Base-by-base conservation (phyloP, 306 rosid species). In the Rosa rugosa region DNA sequence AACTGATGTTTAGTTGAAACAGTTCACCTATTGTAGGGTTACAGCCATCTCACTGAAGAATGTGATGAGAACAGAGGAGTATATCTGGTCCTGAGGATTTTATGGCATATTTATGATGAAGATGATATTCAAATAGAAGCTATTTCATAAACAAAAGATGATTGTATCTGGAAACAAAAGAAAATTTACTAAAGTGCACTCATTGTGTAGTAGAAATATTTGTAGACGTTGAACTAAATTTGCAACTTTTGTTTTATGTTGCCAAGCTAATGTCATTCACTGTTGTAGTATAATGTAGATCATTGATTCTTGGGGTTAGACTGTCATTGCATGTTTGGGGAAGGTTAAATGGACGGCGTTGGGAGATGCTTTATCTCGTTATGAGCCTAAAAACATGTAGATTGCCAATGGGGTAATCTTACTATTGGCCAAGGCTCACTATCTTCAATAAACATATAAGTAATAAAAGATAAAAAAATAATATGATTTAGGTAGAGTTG, bases 401-500 rank as follows among this genome's bases (percentile, higher is more conserved):
- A 18, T 44, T 4, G 5, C 36, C 17, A 69, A 16, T 44, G 17
- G 11, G 10, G 34, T 44, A 42, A 44, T 27, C 51, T 42, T 44
- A 69, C 36, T 9, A 69, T 42, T 11, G 54, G 20, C 53, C 53
- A 41, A 44, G 34, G 53, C 38, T 69, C 73, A 69, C 73, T 44
- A 22, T 69, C 38, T 42, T 11, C 17, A n/a, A 8, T 1, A 11
- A 11, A 8, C 18, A 36, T 36, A 8, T 1, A 36, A 66, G 41
- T 63, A 63, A 5, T 57, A 62, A 27, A 5, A 68, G 17, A 68
- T 36, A 44, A 68, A n/a, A 66, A 9, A 42, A 12, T 82, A 51
- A 76, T 67, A 27, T 83, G 68, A 34, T 66, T 80, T 41, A 47
- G 71, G 16, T 75, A 81, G 73, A 73, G 74, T 41, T 72, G 75